Evolutionary conservation across 257 asterid genomes (phyloP).

Genomic region (Rhazya stricta): DNA sequence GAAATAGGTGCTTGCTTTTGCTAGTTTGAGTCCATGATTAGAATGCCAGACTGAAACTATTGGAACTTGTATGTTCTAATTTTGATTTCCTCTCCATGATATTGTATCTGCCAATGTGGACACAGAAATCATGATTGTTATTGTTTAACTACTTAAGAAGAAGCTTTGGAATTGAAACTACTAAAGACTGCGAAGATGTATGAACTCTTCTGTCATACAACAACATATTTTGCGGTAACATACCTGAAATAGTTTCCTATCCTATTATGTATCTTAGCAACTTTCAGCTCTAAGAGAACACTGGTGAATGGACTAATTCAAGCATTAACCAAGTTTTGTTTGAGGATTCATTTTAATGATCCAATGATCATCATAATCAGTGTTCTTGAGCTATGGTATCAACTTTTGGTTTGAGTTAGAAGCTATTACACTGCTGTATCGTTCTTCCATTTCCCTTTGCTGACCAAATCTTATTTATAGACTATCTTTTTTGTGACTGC

Average conservation of each 20-base stretch:
- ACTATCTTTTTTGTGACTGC: constrained; percentile 25
- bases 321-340: neutral
- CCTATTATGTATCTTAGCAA: neutral
- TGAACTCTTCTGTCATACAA: neutral
- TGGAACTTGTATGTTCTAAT: neutral
- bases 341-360: neutral
- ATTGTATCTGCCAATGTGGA: too few relatives aligned
- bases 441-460: neutral
- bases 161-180: neutral
- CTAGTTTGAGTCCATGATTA: neutral
- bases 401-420: neutral
- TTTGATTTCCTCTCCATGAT: neutral
- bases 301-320: neutral
- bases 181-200: neutral
- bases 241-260: neutral
- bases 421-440: neutral
- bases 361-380: neutral
- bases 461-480: neutral
- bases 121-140: neutral
- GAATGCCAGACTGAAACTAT: neutral
- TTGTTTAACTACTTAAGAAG: neutral
- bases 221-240: neutral
- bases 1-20: too few relatives aligned
- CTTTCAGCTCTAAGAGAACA: neutral
- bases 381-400: neutral